These are phyloP conservation scores for Lentinus polychrous DNA, from an alignment of 1,284 basidiomycete genomes.

Conservation along the genomic window DNA sequence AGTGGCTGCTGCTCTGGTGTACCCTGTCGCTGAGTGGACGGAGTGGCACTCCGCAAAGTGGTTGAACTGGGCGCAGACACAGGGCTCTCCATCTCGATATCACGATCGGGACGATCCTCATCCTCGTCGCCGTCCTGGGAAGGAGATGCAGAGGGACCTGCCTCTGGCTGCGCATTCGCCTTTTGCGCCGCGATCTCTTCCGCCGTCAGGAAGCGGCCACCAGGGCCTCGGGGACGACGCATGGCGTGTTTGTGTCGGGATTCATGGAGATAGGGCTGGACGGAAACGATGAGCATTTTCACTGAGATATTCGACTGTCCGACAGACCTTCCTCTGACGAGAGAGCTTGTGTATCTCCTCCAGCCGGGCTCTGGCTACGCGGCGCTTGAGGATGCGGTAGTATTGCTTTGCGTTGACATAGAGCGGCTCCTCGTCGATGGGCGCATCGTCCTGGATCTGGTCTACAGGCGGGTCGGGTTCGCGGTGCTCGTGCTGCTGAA, in stretches of 20 bases:
- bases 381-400: conserved; percentile 90
- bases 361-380: conserved; percentile 80
- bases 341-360: conserved; percentile 91
- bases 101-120: conserved; percentile 25
- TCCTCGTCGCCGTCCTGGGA: conserved; percentile 29
- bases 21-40: conserved; percentile 7
- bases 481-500: conserved; percentile 16
- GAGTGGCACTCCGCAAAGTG: background rate
- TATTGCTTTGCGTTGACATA: conserved; percentile 99
- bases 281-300: conserved; percentile 5
- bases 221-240: conserved; percentile 91
- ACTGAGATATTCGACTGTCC: conserved; percentile 4
- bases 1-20: conserved; percentile 9
- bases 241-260: conserved; percentile 97
- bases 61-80: conserved; percentile 13
- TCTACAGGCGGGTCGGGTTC: conserved; percentile 24
- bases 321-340: conserved; percentile 78
- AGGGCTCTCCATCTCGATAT: conserved; percentile 22
- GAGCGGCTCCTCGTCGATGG: conserved; percentile 86
- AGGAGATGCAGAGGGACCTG: conserved; percentile 21
- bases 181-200: conserved; percentile 86
- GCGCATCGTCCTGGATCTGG: conserved; percentile 28
- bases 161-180: conserved; percentile 27
- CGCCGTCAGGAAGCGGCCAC: conserved; percentile 93
- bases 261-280: conserved; percentile 92